A percentile compares a stretch with the other conserved stretches of the same genome.
phyloP scores from a whole-genome alignment of 108 stramenopile genomes.

The Nitzschia sp. region DNA sequence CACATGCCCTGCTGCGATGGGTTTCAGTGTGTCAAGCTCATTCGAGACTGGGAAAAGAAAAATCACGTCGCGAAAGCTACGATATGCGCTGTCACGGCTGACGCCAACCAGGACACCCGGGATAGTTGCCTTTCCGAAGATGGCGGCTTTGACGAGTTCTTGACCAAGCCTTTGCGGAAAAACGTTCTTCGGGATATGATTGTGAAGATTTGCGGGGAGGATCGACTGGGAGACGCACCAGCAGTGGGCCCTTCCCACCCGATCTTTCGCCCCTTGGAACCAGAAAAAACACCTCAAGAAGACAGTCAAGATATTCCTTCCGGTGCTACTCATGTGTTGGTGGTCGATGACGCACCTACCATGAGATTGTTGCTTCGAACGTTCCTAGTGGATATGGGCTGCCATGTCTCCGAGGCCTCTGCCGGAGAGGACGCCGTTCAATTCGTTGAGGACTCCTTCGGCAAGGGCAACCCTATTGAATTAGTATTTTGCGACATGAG shows the following conservation, averaged over 20 bases:
- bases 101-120: conserved; percentile 2
- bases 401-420: conserved; percentile 7
- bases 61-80: neutral
- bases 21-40: conserved; percentile 10
- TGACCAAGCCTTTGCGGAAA: conserved; percentile 12
- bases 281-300: neutral
- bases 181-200: conserved; percentile 9
- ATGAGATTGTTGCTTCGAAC: conserved; percentile 14
- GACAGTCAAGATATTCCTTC: neutral
- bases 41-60: conserved; percentile 14
- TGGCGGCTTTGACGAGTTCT: conserved; percentile 13
- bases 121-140: conserved; percentile 2
- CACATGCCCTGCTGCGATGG: conserved; percentile 20
- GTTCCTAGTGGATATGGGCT: conserved; percentile 7
- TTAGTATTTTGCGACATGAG: conserved; percentile 10
- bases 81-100: conserved; percentile 12
- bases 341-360: conserved; percentile 11
- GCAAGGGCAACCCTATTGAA: neutral
- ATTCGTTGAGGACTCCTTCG: neutral
- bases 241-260: neutral
- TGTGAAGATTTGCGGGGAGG: conserved; percentile 10
- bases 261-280: neutral
- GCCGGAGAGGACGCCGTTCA: conserved; percentile 3
- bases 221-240: neutral
- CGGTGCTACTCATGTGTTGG: conserved; percentile 7